Conservation (phyloP, 2,329 filamentous ascomycete species). For the Aspergillus ibericus region DNA sequence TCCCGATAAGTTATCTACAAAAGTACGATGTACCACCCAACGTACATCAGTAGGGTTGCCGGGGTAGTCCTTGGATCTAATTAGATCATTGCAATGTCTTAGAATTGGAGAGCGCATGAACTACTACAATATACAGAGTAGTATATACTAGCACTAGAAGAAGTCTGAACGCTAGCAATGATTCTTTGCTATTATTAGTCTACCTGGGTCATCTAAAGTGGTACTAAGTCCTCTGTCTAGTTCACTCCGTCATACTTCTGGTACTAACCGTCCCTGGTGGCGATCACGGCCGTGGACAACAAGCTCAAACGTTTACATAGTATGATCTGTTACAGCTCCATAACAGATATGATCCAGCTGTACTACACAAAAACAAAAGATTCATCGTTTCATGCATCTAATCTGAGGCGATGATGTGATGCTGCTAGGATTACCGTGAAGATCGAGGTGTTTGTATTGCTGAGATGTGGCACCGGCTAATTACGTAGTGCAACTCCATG, state of each 20-base stretch:
- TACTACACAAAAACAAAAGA: no score
- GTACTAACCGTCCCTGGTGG: neutral
- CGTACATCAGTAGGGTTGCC: neutral
- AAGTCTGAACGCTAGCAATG: no score
- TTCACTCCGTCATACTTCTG: neutral
- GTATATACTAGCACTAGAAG: no score
- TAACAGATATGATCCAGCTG: no score
- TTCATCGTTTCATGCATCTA: neutral
- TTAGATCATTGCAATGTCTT: neutral
- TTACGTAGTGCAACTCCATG: conserved; percentile 21
- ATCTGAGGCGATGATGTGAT: neutral
- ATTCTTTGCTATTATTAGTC: neutral
- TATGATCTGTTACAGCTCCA: neutral
- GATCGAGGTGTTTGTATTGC: neutral
- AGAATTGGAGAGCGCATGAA: no score
- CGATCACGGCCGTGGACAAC: neutral
- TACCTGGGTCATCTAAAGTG: neutral
- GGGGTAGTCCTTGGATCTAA: neutral
- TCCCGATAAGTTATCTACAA: neutral
- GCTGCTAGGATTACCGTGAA: neutral
- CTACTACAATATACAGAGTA: no score
- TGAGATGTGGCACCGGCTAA: neutral
- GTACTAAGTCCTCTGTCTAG: neutral
- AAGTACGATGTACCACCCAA: neutral
- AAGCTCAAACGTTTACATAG: neutral